Evolutionary conservation across 257 asterid species (phyloP).

Genomic region (Scutellaria baicalensis): DNA sequence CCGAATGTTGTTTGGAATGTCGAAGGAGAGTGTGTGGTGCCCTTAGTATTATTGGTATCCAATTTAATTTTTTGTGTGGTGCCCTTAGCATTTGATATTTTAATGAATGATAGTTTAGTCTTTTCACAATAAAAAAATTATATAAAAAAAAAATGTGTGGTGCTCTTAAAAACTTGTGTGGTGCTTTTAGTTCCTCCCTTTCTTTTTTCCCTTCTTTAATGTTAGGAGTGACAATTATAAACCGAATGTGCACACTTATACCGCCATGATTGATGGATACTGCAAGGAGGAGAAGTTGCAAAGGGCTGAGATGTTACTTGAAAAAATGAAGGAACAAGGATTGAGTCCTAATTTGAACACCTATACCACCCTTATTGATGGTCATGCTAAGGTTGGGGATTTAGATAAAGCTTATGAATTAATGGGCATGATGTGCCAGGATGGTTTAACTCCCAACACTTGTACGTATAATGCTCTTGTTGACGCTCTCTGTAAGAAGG

Average conservation of each 20-base stretch:
- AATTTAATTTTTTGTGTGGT: too few relatives aligned
- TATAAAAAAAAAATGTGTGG: too few relatives aligned
- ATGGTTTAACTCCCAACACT: slow-evolving; percentile 42
- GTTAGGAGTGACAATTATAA: slow-evolving; percentile 82
- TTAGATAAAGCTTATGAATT: slow-evolving; percentile 51
- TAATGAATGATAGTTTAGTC: too few relatives aligned
- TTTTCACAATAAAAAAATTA: too few relatives aligned
- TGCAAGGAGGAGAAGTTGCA: slow-evolving; percentile 79
- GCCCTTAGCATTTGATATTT: too few relatives aligned
- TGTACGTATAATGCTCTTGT: slow-evolving; percentile 54
- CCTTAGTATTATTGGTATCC: too few relatives aligned
- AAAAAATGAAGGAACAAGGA: slow-evolving; percentile 85
- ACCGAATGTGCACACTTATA: slow-evolving; percentile 89
- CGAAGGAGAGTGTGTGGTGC: too few relatives aligned
- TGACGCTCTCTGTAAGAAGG: slow-evolving; percentile 62
- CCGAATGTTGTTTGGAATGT: too few relatives aligned
- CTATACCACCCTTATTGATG: slow-evolving; percentile 66
- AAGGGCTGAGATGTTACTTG: slow-evolving; percentile 84
- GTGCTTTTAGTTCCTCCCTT: too few relatives aligned
- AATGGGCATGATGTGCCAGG: slow-evolving; percentile 41
- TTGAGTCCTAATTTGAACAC: slow-evolving; percentile 67
- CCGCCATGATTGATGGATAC: slow-evolving; percentile 86
- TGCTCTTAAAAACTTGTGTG: too few relatives aligned
- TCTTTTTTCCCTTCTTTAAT: too few relatives aligned
- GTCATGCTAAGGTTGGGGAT: slow-evolving; percentile 71